A percentile compares a stretch with the other conserved stretches of the same genome.
These are phyloP conservation scores for Fusarium papillatum DNA, from an alignment of 2,329 filamentous ascomycete species.

Conservation along the genomic window DNA sequence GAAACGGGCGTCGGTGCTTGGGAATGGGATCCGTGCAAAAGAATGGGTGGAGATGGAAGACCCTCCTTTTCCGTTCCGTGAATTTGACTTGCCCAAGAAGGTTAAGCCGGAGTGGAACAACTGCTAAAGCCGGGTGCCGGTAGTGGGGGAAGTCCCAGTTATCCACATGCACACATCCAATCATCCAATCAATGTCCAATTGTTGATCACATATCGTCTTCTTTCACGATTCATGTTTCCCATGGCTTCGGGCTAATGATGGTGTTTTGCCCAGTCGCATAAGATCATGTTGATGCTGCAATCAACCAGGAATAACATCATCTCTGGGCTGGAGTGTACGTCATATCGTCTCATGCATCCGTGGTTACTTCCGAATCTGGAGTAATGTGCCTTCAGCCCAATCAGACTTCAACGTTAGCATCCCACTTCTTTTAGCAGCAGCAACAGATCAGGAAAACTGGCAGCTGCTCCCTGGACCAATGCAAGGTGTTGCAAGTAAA, in stretches of 20 bases:
- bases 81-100: not conserved
- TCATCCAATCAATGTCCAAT: not conserved
- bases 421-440: not conserved
- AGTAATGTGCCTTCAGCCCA: not conserved
- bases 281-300: not conserved
- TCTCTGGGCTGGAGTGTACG: not conserved
- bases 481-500: not conserved
- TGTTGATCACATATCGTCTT: not conserved
- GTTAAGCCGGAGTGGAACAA: not conserved
- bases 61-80: slow-evolving; percentile 4
- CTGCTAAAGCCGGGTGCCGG: not conserved
- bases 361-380: not conserved
- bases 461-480: not conserved
- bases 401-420: not conserved
- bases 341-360: not conserved
- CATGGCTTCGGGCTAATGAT: not conserved
- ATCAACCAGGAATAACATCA: not conserved
- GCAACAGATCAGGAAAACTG: not conserved
- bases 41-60: slow-evolving; percentile 11
- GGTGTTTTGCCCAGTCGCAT: not conserved
- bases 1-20: slow-evolving; percentile 2
- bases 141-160: not conserved
- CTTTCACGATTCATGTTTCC: not conserved
- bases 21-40: slow-evolving; percentile 3
- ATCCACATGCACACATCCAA: not conserved